These are phyloP conservation scores for Rhizoclosmatium globosum DNA, from an alignment of 192 early-diverging fungal genomes.

Conservation along the genomic window DNA sequence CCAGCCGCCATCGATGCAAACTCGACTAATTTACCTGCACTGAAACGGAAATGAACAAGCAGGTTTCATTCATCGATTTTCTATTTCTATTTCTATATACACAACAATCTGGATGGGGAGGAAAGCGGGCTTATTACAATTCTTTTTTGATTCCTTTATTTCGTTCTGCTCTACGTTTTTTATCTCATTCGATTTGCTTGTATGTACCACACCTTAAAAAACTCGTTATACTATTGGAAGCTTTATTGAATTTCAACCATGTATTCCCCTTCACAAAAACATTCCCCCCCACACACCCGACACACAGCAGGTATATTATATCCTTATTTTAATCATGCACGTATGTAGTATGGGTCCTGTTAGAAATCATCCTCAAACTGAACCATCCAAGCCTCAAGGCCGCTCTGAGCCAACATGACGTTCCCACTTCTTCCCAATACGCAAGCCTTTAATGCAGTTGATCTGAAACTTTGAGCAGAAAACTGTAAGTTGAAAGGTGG, in stretches of 20 bases:
- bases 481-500: too few relatives aligned
- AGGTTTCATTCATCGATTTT: not conserved
- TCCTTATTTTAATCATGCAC: not conserved
- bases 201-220: not conserved
- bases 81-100: not conserved
- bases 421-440: not conserved
- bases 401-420: slow-evolving; percentile 4
- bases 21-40: slow-evolving; percentile 11
- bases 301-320: not conserved
- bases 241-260: not conserved
- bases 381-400: slow-evolving; percentile 30
- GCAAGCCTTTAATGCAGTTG: not conserved
- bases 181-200: not conserved
- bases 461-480: not conserved
- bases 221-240: not conserved
- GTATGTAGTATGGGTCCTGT: not conserved
- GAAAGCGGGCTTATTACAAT: not conserved
- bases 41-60: slow-evolving; percentile 15
- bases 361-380: slow-evolving; percentile 35
- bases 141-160: not conserved
- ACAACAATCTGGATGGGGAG: not conserved
- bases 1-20: slow-evolving; percentile 1
- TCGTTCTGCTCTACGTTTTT: not conserved
- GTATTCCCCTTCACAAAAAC: not conserved
- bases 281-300: not conserved